Evolutionary conservation across 208 protist genomes (phyloP).

Genomic region (Acanthamoeba lenticulata): DNA sequence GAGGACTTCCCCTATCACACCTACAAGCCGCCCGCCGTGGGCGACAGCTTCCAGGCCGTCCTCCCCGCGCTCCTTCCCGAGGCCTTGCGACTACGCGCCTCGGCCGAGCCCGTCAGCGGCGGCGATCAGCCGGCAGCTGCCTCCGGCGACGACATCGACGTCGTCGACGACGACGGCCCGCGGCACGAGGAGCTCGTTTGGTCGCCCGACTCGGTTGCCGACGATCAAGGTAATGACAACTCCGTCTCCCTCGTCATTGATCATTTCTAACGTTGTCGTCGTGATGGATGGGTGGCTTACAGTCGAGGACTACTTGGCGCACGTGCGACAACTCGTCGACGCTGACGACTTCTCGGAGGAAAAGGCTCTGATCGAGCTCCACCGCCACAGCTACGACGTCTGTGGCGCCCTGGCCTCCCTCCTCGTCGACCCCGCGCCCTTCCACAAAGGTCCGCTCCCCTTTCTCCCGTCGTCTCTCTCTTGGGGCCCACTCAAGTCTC

Average conservation of each 20-base stretch:
- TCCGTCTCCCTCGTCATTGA: no score
- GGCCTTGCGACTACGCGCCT: no score
- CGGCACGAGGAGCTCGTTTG: slow-evolving; percentile 5
- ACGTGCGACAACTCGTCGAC: background rate
- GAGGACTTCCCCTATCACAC: slow-evolving; percentile 34
- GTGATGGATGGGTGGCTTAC: no score
- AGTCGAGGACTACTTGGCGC: background rate
- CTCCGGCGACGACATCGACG: no score
- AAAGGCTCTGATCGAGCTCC: background rate
- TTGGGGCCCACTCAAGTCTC: no score
- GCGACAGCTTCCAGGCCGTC: background rate
- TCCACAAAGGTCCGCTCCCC: no score
- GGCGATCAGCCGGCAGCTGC: no score
- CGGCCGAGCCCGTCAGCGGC: no score
- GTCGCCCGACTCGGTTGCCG: background rate
- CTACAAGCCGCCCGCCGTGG: slow-evolving; percentile 25
- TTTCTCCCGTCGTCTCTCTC: no score
- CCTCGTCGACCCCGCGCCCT: no score
- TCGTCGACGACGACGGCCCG: background rate
- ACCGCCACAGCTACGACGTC: background rate
- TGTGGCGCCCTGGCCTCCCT: background rate
- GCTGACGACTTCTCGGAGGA: background rate
- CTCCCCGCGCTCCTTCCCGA: background rate
- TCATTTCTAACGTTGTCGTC: no score
- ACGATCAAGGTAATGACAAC: background rate